phyloP scores from a whole-genome alignment of 116 monocot species.

The Zostera marina region DNA sequence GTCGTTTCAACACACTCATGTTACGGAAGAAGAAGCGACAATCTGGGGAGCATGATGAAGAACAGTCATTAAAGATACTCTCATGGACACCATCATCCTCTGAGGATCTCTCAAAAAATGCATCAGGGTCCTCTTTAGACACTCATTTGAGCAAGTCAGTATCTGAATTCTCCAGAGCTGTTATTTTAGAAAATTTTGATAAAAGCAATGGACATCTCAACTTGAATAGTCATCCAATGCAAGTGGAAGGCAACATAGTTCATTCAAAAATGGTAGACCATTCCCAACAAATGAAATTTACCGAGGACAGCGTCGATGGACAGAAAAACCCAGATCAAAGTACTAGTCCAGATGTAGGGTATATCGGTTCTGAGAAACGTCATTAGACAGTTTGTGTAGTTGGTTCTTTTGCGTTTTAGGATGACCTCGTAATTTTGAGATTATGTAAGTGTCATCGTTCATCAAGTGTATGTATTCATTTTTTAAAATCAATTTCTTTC shows the following conservation, averaged over 20 bases:
- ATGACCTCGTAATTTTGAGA: background rate
- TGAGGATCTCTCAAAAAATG: background rate
- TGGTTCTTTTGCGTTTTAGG: too few relatives aligned
- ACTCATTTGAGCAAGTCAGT: background rate
- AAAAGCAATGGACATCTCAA: slow-evolving; percentile 2
- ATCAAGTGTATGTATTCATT: background rate
- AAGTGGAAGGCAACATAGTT: background rate
- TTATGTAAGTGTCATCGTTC: background rate
- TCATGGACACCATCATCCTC: background rate
- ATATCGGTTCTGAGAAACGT: too few relatives aligned
- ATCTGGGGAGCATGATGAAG: slow-evolving; percentile 45
- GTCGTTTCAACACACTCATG: slow-evolving; percentile 78
- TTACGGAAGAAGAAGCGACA: slow-evolving; percentile 53
- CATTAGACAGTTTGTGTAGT: too few relatives aligned
- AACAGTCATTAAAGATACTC: background rate
- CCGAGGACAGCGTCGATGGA: too few relatives aligned
- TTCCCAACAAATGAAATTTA: background rate
- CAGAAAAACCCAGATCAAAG: too few relatives aligned
- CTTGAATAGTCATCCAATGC: slow-evolving; percentile 6
- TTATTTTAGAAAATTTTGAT: background rate
- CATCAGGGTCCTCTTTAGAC: background rate
- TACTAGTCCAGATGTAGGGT: too few relatives aligned
- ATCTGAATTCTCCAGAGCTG: background rate
- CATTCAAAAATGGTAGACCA: background rate
- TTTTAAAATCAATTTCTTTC: too few relatives aligned